Evolutionary conservation across 805 yeast genomes (phyloP), one percentile per base, ranked within the genome.

Genomic region (Candida mattraensis): DNA sequence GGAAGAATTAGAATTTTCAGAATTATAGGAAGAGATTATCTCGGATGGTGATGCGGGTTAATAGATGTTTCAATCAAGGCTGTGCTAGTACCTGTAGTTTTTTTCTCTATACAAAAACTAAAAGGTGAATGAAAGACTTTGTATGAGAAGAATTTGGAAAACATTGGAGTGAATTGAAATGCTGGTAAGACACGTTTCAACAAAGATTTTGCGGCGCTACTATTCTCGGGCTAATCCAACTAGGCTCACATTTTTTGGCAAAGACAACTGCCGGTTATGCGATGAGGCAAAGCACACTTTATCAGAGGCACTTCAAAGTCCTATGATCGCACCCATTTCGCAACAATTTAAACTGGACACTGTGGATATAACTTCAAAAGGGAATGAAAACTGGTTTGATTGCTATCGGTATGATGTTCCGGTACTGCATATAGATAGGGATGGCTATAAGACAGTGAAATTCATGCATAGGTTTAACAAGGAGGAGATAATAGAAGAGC

Each of bases 1-100:
- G 99, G 99, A 4, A 79, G 78, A 49, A 64, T 91, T 9, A 74
- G 85, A 45, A 85, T 89, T 4, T 93, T 80, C 61, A 76, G 98
- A 53, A 76, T 77, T 5, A 82, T 88, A 20, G 86, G 85, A 9
- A 75, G 87, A 42, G 78, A 74, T 22, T 80, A 72, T 51, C 74
- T 87, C 26, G 83, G 80, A 4, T 88, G 96, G 96, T 76, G 22
- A 37, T 21, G 11, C 23, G 11, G 11, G 23, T 21, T 9, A 21
- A 9, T 21, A n/a, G n/a, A n/a, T n/a, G n/a, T n/a, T n/a, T n/a
- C n/a, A n/a, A n/a, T n/a, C n/a, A n/a, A n/a, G n/a, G n/a, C n/a
- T n/a, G n/a, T n/a, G n/a, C n/a, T n/a, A n/a, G n/a, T n/a, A n/a
- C n/a, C n/a, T n/a, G n/a, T n/a, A n/a, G n/a, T n/a, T n/a, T n/a